Evolutionary conservation across 306 rosid genomes (phyloP).

Genomic region (Cucurbita moschata): DNA sequence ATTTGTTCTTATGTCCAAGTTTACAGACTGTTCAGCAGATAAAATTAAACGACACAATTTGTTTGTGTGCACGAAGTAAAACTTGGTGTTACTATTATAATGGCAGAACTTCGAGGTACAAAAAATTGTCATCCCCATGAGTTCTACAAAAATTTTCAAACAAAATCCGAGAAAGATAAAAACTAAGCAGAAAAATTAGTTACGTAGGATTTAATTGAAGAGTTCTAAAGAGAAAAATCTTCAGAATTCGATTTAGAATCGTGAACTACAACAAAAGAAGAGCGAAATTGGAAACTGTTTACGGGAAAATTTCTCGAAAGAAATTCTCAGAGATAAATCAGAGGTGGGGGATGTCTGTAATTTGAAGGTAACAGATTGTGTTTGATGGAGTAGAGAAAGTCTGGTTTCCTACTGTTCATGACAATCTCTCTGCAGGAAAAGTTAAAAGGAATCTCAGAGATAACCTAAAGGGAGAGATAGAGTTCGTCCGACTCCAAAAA

Average conservation of each 20-base stretch:
- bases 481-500: background rate
- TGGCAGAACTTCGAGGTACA: slow-evolving; percentile 39
- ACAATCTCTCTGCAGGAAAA: background rate
- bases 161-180: background rate
- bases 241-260: background rate
- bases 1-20: background rate
- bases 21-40: background rate
- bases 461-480: background rate
- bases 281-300: background rate
- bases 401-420: slow-evolving; percentile 4
- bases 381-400: slow-evolving; percentile 3
- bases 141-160: slow-evolving; percentile 10
- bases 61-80: background rate
- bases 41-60: background rate
- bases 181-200: background rate
- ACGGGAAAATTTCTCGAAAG: background rate
- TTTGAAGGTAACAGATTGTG: background rate
- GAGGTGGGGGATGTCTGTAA: background rate
- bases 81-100: slow-evolving; percentile 14
- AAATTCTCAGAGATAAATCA: background rate
- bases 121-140: slow-evolving; percentile 15
- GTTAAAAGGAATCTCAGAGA: background rate
- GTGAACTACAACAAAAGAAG: background rate
- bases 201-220: background rate
- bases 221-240: background rate